These are phyloP conservation scores for Solanum bukasovii DNA, from an alignment of 257 asterid species.

Conservation along the genomic window DNA sequence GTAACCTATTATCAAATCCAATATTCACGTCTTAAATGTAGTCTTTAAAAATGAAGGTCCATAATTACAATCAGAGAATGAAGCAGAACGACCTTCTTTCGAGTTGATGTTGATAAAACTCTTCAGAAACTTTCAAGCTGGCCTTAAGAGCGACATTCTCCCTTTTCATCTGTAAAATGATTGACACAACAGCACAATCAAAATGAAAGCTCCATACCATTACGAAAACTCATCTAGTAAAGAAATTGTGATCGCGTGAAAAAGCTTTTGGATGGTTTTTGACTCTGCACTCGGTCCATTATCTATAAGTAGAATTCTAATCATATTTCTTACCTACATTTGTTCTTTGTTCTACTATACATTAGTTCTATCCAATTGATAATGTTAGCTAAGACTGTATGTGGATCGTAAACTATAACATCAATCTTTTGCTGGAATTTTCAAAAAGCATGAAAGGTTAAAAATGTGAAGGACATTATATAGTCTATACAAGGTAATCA, in stretches of 20 bases:
- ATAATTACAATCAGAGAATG: neutral
- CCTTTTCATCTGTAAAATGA: conserved; percentile 36
- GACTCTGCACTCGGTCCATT: neutral
- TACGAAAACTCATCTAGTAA: neutral
- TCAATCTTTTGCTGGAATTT: neutral
- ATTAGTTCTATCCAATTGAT: neutral
- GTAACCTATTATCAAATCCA: neutral
- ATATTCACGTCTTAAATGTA: neutral
- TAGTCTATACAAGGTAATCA: neutral
- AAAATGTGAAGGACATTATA: neutral
- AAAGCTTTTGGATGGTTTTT: neutral
- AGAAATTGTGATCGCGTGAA: neutral
- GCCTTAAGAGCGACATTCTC: conserved; percentile 38
- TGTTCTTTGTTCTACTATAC: neutral
- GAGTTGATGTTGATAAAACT: neutral
- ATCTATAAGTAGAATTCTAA: neutral
- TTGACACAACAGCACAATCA: neutral
- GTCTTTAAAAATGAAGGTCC: neutral
- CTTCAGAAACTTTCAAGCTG: conserved; percentile 19
- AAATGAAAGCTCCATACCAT: neutral
- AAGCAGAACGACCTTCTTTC: neutral
- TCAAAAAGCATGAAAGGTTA: neutral
- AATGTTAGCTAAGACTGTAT: neutral
- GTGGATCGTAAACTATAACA: neutral
- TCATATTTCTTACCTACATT: neutral